These are phyloP conservation scores for Naganishia kalamii DNA, from an alignment of 768 basidiomycete genomes.

Conservation along the genomic window DNA sequence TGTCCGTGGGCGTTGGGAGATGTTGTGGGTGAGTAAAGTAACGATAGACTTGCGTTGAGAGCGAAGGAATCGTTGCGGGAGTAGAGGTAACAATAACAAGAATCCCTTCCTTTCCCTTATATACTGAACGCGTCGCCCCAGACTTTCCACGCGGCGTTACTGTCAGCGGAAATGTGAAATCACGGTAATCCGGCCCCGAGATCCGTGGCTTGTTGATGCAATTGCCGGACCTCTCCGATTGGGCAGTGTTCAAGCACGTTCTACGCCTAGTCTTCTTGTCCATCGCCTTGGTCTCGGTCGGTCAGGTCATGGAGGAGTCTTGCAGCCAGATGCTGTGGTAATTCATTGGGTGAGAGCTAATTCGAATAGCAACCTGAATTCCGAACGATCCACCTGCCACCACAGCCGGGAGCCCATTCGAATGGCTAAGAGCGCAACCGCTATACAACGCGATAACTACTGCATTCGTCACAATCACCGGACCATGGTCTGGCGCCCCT, in stretches of 20 bases:
- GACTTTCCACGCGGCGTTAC: too few species aligned
- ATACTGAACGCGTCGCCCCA: not conserved
- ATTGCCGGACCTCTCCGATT: not conserved
- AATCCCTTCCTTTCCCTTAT: too few species aligned
- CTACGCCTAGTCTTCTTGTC: not conserved
- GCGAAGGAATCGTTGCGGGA: not conserved
- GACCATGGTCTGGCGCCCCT: not conserved
- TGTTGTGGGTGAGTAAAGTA: not conserved
- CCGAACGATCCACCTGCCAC: not conserved
- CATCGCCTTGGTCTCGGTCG: not conserved
- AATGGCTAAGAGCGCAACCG: too few species aligned
- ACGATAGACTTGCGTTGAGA: conserved; percentile 3
- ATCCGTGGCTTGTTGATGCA: not conserved
- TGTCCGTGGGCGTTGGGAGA: not conserved
- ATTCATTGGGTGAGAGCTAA: too few species aligned
- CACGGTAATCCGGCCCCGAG: too few species aligned
- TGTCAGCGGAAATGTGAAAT: too few species aligned
- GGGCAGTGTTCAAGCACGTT: not conserved
- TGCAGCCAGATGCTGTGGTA: too few species aligned
- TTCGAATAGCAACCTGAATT: too few species aligned
- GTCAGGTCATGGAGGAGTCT: too few species aligned
- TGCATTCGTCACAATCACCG: not conserved
- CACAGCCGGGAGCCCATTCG: too few species aligned
- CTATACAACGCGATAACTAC: not conserved
- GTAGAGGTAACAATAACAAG: too few species aligned